Conservation (phyloP, 2,329 filamentous ascomycete species). For the Fusarium pseudonygamai region DNA sequence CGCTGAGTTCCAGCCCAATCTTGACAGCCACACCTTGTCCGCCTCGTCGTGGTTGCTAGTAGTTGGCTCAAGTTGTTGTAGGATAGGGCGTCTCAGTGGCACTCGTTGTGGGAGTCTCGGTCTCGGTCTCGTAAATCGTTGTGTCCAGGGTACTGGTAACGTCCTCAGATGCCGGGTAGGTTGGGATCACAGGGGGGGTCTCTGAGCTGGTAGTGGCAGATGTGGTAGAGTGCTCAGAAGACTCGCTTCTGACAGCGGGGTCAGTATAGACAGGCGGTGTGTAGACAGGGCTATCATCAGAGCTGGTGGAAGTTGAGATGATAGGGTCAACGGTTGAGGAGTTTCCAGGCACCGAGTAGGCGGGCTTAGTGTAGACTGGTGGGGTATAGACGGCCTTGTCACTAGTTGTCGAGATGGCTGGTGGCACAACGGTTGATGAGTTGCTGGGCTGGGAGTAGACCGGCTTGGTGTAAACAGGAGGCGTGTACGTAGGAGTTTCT, state of each 20-base stretch:
- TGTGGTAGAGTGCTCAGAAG: not conserved
- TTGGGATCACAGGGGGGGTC: not conserved
- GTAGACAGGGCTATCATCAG: constrained; percentile 10
- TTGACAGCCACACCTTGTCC: not conserved
- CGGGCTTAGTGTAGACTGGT: constrained; percentile 22
- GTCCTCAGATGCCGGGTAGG: not conserved
- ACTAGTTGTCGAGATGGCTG: not conserved
- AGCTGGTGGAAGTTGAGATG: constrained; percentile 8
- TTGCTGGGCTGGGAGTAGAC: not conserved
- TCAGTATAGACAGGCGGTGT: constrained; percentile 17
- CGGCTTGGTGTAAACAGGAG: constrained; percentile 21
- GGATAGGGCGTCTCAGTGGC: constrained; percentile 12
- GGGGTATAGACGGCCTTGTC: constrained; percentile 5
- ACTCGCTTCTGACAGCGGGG: constrained; percentile 7
- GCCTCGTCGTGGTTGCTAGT: not conserved
- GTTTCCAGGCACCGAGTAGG: constrained; percentile 14
- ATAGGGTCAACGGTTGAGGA: constrained; percentile 11
- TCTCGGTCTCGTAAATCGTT: not conserved
- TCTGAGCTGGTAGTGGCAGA: not conserved
- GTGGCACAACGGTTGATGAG: not conserved
- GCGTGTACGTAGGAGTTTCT: constrained; percentile 18
- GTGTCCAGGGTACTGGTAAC: not conserved
- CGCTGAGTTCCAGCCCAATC: constrained; percentile 1
- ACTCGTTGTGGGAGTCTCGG: not conserved
- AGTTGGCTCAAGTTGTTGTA: constrained; percentile 5